phyloP scores from a whole-genome alignment of 768 basidiomycete species.

The Clitopilus passeckerianus region DNA sequence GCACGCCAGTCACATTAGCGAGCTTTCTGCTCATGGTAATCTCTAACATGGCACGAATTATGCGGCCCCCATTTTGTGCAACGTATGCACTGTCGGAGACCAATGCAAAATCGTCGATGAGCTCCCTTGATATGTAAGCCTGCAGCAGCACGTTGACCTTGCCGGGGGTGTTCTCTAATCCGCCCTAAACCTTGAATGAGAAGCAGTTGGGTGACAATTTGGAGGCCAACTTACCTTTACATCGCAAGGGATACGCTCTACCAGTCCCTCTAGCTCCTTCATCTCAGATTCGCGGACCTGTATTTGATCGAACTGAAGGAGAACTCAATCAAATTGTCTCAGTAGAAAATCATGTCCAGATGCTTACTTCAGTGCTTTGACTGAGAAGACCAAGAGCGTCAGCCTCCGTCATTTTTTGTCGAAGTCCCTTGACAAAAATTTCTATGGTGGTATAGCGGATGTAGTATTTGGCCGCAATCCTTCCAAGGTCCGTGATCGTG shows the following conservation, averaged over 20 bases:
- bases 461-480: conserved; percentile 96
- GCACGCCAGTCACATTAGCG: conserved; percentile 73
- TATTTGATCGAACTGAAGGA: conserved; percentile 82
- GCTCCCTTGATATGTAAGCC: conserved; percentile 74
- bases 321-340: neutral
- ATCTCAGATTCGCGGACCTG: conserved; percentile 89
- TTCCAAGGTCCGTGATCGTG: conserved; percentile 82
- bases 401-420: conserved; percentile 85
- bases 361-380: conserved; percentile 80
- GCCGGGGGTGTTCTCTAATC: conserved; percentile 44
- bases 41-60: conserved; percentile 90
- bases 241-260: conserved; percentile 70
- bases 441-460: conserved; percentile 83
- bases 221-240: conserved; percentile 52
- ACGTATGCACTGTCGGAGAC: conserved; percentile 94
- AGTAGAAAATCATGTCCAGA: conserved; percentile 1
- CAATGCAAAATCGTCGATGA: conserved; percentile 92
- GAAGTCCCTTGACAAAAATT: conserved; percentile 77
- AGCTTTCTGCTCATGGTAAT: conserved; percentile 91
- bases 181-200: conserved; percentile 41
- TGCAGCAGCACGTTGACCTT: conserved; percentile 97
- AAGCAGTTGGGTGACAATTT: neutral
- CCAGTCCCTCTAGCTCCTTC: conserved; percentile 71
- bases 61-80: conserved; percentile 92
- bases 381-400: conserved; percentile 85